Evolutionary conservation across 305 asterid species (phyloP).

Genomic region (Solanum hybrid): DNA sequence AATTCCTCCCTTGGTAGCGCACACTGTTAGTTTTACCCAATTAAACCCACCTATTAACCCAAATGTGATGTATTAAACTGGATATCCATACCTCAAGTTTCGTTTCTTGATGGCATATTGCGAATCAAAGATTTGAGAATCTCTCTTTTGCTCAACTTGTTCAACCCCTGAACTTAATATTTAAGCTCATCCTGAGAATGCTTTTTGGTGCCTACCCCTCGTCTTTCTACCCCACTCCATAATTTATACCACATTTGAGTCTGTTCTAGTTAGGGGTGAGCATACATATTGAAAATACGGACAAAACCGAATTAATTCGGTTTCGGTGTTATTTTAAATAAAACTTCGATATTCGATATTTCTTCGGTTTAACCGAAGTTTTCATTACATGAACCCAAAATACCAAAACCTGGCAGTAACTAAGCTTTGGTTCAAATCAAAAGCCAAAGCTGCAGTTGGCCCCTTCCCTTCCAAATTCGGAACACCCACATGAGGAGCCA

Average conservation of each 20-base stretch:
- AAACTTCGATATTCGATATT: neutral
- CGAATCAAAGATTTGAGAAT: neutral
- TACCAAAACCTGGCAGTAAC: neutral
- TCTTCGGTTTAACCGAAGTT: neutral
- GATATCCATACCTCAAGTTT: neutral
- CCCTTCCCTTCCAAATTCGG: neutral
- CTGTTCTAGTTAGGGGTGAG: neutral
- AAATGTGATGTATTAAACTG: neutral
- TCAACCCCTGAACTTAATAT: neutral
- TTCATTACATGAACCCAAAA: neutral
- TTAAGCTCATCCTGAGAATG: neutral
- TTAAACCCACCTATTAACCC: neutral
- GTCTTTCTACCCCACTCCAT: neutral
- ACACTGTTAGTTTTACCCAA: neutral
- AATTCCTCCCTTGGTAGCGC: neutral
- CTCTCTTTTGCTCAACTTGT: neutral
- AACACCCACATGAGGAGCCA: neutral
- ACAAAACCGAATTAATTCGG: neutral
- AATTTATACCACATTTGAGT: neutral
- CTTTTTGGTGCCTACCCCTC: neutral
- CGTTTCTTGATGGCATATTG: neutral
- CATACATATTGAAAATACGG: neutral
- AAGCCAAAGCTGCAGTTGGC: neutral
- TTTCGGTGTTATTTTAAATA: neutral
- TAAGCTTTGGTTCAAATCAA: neutral